Base-by-base conservation (phyloP, 2,329 filamentous ascomycete genomes). In the Madurella fahalii region DNA sequence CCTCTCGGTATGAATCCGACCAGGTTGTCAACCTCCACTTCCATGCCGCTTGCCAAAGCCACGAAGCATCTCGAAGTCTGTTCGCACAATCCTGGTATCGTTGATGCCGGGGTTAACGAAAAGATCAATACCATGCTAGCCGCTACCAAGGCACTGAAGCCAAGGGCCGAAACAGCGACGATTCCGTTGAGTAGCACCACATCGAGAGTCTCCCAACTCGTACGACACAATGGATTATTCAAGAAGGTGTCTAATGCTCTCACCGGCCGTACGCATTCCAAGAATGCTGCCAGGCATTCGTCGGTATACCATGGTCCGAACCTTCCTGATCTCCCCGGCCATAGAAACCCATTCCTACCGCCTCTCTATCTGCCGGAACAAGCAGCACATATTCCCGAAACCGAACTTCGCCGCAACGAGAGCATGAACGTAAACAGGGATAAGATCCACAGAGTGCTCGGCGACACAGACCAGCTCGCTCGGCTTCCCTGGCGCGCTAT, bases 391-490 rank as follows among this genome's bases (percentile, higher is more conserved):
- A 17, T 46, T 31, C 39, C 20, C 32, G 47, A 67, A 67, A 1
- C 64, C 9, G 64, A 69, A 50, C 66, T 71, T 17, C 64, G 68
- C 4, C 48, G 67, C 17, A 70, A 74, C 40, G 70, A 73, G 54
- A 67, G 65, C 1, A 50, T 61, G 11, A 72, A 73, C 40, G 58
- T 72, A 42, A 64, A 67, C 52, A 68, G 65, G 49, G 63, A 63
- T 20, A 74, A 73, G 52, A 66, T 69, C 5, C 69, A 68, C 46
- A 60, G 61, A n/a, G 63, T 69, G 17, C 58, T 68, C 12, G 68
- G 66, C 12, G 69, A 67, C 2, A 56, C 61, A 1, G 62, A 68
- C 32, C 53, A 49, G 17, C 62, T 66, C 48, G 71, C 25, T 71
- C 39, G 64, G 66, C 9, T 53, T 67, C 8, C 25, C 25, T 3